A percentile compares a stretch with the other conserved stretches of the same genome.
Conservation (phyloP, 441 rosid genomes). For the Melastoma candidum region DNA sequence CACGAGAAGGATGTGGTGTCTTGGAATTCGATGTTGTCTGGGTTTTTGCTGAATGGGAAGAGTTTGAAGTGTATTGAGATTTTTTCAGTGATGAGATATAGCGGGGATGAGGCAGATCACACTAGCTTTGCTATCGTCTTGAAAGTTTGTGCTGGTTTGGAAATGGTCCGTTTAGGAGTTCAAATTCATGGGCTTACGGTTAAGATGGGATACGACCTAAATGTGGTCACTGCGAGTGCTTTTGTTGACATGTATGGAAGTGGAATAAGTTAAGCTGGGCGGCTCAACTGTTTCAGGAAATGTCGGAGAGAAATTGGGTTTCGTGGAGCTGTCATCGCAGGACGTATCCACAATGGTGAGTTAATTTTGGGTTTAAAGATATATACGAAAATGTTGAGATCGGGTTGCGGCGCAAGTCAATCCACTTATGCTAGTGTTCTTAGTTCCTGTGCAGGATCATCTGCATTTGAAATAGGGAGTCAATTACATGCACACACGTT, state of each 20-base stretch:
- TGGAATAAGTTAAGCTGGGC: constrained; percentile 52
- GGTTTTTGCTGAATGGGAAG: constrained; percentile 47
- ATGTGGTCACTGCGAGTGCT: constrained; percentile 73
- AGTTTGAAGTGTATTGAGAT: constrained; percentile 28
- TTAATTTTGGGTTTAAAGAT: constrained; percentile 38
- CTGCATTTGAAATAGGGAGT: constrained; percentile 40
- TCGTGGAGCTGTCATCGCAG: constrained; percentile 81
- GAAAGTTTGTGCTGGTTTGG: constrained; percentile 47
- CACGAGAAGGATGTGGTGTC: constrained; percentile 64
- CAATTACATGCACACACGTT: constrained; percentile 81
- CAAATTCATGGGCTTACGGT: constrained; percentile 61
- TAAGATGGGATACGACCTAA: constrained; percentile 40
- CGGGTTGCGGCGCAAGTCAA: constrained; percentile 47
- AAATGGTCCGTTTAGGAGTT: constrained; percentile 32
- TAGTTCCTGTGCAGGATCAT: constrained; percentile 62
- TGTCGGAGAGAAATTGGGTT: constrained; percentile 61
- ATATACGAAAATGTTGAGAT: constrained; percentile 63
- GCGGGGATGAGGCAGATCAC: constrained; percentile 29
- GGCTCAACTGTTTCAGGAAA: constrained; percentile 37
- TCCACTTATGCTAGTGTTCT: constrained; percentile 76
- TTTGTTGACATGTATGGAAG: constrained; percentile 81
- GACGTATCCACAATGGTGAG: constrained; percentile 58
- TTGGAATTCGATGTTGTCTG: constrained; percentile 86
- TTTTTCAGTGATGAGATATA: constrained; percentile 53
- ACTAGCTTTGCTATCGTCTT: constrained; percentile 52